Evolutionary conservation across 371 early-diverging fungal genomes (phyloP).

Genomic region (Lichtheimia hyalospora): DNA sequence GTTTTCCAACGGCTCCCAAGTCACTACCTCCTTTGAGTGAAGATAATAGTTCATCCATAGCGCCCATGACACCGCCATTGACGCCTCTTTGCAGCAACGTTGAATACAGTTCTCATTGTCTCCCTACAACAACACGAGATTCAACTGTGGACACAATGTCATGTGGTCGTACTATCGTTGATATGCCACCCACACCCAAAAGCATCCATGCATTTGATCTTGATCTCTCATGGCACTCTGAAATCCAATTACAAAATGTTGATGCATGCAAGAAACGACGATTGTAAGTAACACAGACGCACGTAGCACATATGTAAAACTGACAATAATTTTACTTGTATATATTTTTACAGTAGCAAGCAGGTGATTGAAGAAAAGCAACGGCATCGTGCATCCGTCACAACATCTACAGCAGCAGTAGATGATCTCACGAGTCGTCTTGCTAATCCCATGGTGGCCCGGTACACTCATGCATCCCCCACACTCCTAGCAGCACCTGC

Average conservation of each 20-base stretch:
- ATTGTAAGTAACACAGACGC: slow-evolving; percentile 4
- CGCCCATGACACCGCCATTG: slow-evolving; percentile 34
- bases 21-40: slow-evolving; percentile 1
- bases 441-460: background rate
- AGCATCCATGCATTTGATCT: slow-evolving; percentile 29
- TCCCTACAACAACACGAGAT: slow-evolving; percentile 25
- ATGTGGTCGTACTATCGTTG: slow-evolving; percentile 14
- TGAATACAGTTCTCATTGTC: slow-evolving; percentile 6
- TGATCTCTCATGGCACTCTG: slow-evolving; percentile 17
- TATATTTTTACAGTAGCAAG: too few relatives aligned
- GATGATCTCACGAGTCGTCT: slow-evolving; percentile 1
- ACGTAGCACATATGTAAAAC: too few relatives aligned
- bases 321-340: too few relatives aligned
- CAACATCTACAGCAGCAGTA: slow-evolving; percentile 1
- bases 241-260: slow-evolving; percentile 2
- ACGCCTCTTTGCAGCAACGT: slow-evolving; percentile 12
- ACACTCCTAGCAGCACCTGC: too few relatives aligned
- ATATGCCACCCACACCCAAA: slow-evolving; percentile 30
- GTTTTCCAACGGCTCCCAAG: too few relatives aligned
- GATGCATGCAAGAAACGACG: slow-evolving; percentile 7
- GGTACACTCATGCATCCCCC: background rate
- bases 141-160: slow-evolving; percentile 35
- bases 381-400: too few relatives aligned
- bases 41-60: slow-evolving; percentile 17
- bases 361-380: too few relatives aligned